A percentile compares a stretch with the other conserved stretches of the same genome.
phyloP scores from a whole-genome alignment of 148 eudicot genomes.

The Cornus kousa region DNA sequence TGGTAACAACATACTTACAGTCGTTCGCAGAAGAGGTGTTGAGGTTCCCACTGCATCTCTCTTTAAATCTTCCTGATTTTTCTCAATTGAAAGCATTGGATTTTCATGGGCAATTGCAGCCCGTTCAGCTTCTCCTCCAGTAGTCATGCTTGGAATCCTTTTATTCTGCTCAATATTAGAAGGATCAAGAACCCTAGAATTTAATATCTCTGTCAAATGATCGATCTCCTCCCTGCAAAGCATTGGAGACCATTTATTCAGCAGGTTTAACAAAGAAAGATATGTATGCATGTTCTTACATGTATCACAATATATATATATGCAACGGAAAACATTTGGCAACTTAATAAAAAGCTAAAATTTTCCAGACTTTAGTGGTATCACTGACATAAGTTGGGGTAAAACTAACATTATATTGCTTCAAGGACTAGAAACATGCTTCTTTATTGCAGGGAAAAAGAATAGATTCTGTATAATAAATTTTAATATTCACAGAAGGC shows the following conservation, averaged over 20 bases:
- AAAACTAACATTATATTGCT: conserved; percentile 1
- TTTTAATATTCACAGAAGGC: not conserved
- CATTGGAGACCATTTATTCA: not conserved
- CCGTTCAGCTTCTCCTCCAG: conserved; percentile 32
- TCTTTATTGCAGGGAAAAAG: not conserved
- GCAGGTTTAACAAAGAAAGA: not conserved
- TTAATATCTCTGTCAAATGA: conserved; percentile 67
- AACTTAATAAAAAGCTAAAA: not conserved
- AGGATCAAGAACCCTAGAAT: conserved; percentile 45
- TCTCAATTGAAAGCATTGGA: conserved; percentile 24
- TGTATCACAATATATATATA: not conserved
- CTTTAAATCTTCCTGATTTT: conserved; percentile 30
- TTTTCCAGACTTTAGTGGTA: not conserved
- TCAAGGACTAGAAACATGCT: conserved; percentile 4
- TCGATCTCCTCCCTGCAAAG: conserved; percentile 68
- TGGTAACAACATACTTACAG: conserved; percentile 40
- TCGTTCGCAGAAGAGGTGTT: conserved; percentile 39
- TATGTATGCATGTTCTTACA: not conserved
- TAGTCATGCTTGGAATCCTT: conserved; percentile 15
- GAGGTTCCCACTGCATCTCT: conserved; percentile 33
- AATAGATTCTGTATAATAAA: not conserved
- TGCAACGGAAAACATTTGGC: not conserved
- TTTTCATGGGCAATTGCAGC: conserved; percentile 27
- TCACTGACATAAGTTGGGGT: not conserved
- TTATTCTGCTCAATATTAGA: conserved; percentile 38